Base-by-base conservation (phyloP, 2,329 filamentous ascomycete species). In the Verticillium tricorpus region DNA sequence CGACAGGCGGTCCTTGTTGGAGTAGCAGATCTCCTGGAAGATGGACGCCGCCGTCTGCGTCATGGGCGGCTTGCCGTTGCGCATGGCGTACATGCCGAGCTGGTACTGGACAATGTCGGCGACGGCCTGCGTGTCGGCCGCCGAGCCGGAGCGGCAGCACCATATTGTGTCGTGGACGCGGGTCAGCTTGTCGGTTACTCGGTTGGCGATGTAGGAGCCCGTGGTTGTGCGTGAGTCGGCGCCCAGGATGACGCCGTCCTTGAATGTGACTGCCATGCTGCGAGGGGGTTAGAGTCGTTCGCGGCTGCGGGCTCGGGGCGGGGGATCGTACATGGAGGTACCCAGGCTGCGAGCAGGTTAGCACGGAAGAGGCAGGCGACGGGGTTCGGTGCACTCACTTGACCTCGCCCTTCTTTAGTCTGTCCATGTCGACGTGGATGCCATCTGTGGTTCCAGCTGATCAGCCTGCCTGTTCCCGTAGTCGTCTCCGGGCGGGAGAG, bases 191-290 rank as follows among this genome's bases (percentile, higher is more conserved):
- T 99, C 95, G 67, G 95, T 99, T 68, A 99, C 95, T 83, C 95
- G 90, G 80, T 99, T 99, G 71, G 95, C 95, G 74, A 99, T 98
- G 85, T 98, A 99, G 70, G 94, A 89, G 71, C 95, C 95, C 61
- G 94, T 99, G 56, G 95, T 99, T 68, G 95, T 99, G 82, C 95
- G 89, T 73, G 93, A 97, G 78, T 99, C 95, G 71, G 95, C 95
- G 68, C 95, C 91, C 88, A 99, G 85, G 79, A 99, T 98, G 63
- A 99, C 95, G 65, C 95, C 95, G 72, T 97, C 93, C 76, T 95
- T 95, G 87, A 99, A 99, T 73, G 96, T 98, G 77, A 98, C 93
- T 65, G 95, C 95, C 95, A 99, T 99, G 76, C 92, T 96, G 70
- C 67, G 56, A 58, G 62, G 62, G 22, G 57, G 66, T 68, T 62